Evolutionary conservation across 805 yeast genomes (phyloP).

Genomic region (Metschnikowia lunata): DNA sequence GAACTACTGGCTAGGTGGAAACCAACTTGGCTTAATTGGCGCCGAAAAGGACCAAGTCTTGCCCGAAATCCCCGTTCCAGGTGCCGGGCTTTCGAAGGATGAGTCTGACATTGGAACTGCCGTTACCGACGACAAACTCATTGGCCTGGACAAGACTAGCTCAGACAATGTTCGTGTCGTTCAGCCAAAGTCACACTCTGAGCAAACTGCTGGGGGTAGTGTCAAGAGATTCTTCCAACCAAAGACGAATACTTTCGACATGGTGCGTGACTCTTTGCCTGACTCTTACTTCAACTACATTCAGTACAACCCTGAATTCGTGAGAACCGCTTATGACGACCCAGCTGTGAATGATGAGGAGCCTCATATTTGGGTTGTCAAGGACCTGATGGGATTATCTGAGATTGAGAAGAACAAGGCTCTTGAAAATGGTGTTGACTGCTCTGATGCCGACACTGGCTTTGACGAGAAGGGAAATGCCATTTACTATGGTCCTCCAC

Average conservation of each 20-base stretch:
- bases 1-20: slow-evolving; percentile 43
- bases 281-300: slow-evolving; percentile 35
- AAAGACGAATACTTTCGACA: slow-evolving; percentile 42
- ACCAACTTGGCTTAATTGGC: slow-evolving; percentile 32
- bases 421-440: slow-evolving; percentile 49
- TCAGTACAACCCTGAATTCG: slow-evolving; percentile 38
- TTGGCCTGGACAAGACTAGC: slow-evolving; percentile 1
- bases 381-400: slow-evolving; percentile 64
- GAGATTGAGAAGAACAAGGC: slow-evolving; percentile 54
- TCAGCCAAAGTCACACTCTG: slow-evolving; percentile 1
- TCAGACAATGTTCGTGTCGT: background rate
- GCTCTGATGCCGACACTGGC: slow-evolving; percentile 53
- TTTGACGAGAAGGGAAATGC: slow-evolving; percentile 55
- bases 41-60: slow-evolving; percentile 14
- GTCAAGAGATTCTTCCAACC: slow-evolving; percentile 39
- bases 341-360: slow-evolving; percentile 54
- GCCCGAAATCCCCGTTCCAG: slow-evolving; percentile 6
- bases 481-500: slow-evolving; percentile 61
- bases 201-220: slow-evolving; percentile 6
- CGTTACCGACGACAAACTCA: slow-evolving; percentile 9
- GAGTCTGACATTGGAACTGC: slow-evolving; percentile 13
- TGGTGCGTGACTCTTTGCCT: slow-evolving; percentile 44
- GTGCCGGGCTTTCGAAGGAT: slow-evolving; percentile 4
- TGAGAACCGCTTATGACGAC: slow-evolving; percentile 45
- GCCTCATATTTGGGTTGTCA: slow-evolving; percentile 69